Percentiles rank a stretch among this genome's conserved stretches.
These are phyloP conservation scores for Boletus coccyginus DNA, from an alignment of 768 basidiomycete genomes.

Conservation along the genomic window DNA sequence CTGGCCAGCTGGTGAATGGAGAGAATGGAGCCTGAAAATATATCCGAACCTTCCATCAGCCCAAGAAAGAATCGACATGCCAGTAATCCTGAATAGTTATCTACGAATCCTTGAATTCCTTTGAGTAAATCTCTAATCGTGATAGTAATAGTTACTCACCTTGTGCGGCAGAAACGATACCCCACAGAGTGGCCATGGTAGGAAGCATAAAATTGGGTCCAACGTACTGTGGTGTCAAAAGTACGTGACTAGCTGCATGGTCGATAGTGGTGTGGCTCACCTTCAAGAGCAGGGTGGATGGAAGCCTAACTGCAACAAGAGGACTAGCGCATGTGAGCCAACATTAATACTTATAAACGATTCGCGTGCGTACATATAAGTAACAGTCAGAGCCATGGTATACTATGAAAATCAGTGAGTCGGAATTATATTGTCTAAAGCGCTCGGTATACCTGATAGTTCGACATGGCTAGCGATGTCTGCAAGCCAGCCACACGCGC, in stretches of 20 bases:
- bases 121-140: not conserved
- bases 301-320: slow-evolving; percentile 55
- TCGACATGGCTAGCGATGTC: slow-evolving; percentile 10
- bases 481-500: slow-evolving; percentile 60
- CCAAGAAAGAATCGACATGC: slow-evolving; percentile 50
- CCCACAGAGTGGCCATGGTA: slow-evolving; percentile 62
- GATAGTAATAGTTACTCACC: slow-evolving; percentile 30
- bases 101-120: slow-evolving; percentile 39
- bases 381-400: slow-evolving; percentile 31
- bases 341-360: not conserved
- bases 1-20: slow-evolving; percentile 26
- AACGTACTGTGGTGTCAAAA: slow-evolving; percentile 24
- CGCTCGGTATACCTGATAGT: slow-evolving; percentile 18
- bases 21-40: not conserved
- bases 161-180: slow-evolving; percentile 58
- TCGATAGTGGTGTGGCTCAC: slow-evolving; percentile 9
- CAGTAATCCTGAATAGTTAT: slow-evolving; percentile 50
- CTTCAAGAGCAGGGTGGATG: slow-evolving; percentile 60
- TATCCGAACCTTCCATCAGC: slow-evolving; percentile 51
- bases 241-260: not conserved
- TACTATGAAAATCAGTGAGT: slow-evolving; percentile 23
- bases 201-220: slow-evolving; percentile 61
- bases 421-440: not conserved
- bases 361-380: slow-evolving; percentile 8
- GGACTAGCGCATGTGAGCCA: slow-evolving; percentile 28